Evolutionary conservation across 768 basidiomycete species (phyloP).

Genomic region (Serendipita sp.): DNA sequence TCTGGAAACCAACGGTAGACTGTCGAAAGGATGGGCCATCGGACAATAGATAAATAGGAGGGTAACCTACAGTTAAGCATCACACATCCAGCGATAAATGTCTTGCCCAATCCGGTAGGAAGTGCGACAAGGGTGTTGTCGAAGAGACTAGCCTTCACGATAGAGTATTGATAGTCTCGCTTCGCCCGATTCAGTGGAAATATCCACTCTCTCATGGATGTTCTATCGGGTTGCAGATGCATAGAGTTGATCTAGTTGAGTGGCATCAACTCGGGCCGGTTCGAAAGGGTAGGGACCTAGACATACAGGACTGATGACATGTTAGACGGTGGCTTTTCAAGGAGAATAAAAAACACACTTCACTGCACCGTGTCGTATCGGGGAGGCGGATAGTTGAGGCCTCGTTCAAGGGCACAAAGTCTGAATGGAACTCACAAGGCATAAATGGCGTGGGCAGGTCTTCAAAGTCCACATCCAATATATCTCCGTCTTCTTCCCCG

Average conservation of each 20-base stretch:
- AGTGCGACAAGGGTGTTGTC: constrained; percentile 89
- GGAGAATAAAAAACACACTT: too few relatives aligned
- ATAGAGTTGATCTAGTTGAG: constrained; percentile 22
- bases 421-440: constrained; percentile 30
- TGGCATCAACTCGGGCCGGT: too few relatives aligned
- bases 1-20: constrained; percentile 87
- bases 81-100: constrained; percentile 90
- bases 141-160: constrained; percentile 67
- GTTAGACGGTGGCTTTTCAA: too few relatives aligned
- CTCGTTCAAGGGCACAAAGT: too few relatives aligned
- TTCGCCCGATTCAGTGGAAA: constrained; percentile 79
- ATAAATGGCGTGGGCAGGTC: constrained; percentile 74
- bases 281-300: too few relatives aligned
- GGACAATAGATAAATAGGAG: not conserved
- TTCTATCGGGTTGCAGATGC: constrained; percentile 61
- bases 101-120: constrained; percentile 94
- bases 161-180: constrained; percentile 90
- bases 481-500: constrained; percentile 35
- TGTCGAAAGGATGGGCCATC: constrained; percentile 18
- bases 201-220: constrained; percentile 73
- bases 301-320: too few relatives aligned
- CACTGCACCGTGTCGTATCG: too few relatives aligned
- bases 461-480: constrained; percentile 41
- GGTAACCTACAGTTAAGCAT: constrained; percentile 76
- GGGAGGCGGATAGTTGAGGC: too few relatives aligned